Conservation (phyloP, 352 stramenopile species). For the Globisporangium nagaii region DNA sequence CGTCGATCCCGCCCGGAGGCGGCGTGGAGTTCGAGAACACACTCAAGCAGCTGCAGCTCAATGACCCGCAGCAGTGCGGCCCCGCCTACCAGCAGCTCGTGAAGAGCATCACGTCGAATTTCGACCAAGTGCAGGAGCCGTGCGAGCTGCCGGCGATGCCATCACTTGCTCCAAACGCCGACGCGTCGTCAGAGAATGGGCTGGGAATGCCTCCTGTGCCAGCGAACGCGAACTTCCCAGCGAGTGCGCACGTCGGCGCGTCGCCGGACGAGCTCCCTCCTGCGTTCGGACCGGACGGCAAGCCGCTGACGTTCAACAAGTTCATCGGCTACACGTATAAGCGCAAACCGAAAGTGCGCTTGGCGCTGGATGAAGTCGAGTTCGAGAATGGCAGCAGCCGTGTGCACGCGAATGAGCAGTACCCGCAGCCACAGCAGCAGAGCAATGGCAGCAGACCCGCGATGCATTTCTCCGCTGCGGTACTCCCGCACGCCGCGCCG, state of each 20-base stretch:
- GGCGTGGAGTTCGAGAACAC: slow-evolving; percentile 84
- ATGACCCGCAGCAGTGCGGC: slow-evolving; percentile 29
- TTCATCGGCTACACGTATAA: slow-evolving; percentile 92
- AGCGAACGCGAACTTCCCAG: slow-evolving; percentile 9
- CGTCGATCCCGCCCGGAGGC: slow-evolving; percentile 75
- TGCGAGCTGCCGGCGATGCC: slow-evolving; percentile 25
- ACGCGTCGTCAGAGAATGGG: background rate
- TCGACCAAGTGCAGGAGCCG: slow-evolving; percentile 93
- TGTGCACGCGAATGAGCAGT: background rate
- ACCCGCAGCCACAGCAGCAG: background rate
- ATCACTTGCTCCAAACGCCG: slow-evolving; percentile 5
- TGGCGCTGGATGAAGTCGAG: slow-evolving; percentile 70
- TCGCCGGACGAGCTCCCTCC: slow-evolving; percentile 20
- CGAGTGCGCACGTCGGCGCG: slow-evolving; percentile 1
- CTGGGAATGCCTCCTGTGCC: slow-evolving; percentile 4
- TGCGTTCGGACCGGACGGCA: slow-evolving; percentile 61
- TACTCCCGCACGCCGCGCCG: background rate
- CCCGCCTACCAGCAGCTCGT: slow-evolving; percentile 80
- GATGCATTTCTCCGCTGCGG: background rate
- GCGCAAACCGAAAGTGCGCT: slow-evolving; percentile 77
- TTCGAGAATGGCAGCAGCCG: slow-evolving; percentile 32
- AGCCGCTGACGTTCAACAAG: slow-evolving; percentile 87
- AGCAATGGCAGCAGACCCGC: background rate
- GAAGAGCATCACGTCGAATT: slow-evolving; percentile 89
- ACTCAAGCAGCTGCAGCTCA: slow-evolving; percentile 84